Conservation (phyloP, 257 asterid genomes). For the Solanum sitiens region DNA sequence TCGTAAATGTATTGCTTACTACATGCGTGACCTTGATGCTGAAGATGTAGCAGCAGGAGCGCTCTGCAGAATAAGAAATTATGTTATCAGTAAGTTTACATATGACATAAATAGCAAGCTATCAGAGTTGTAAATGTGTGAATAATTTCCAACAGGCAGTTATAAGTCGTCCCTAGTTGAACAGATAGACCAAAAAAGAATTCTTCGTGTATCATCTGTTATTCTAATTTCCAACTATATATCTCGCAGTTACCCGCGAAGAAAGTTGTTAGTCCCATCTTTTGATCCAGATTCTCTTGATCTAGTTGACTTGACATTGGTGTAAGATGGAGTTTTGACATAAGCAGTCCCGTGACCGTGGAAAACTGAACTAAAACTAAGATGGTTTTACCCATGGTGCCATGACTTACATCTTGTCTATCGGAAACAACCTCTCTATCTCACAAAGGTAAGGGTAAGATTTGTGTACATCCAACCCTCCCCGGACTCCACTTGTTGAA, state of each 20-base stretch:
- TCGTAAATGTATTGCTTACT: conserved; percentile 6
- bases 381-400: neutral
- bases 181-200: neutral
- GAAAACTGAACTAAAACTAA: neutral
- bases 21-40: conserved; percentile 61
- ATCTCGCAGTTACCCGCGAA: neutral
- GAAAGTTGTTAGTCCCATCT: neutral
- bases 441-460: neutral
- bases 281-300: neutral
- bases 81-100: neutral
- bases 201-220: neutral
- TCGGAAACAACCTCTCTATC: neutral
- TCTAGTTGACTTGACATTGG: neutral
- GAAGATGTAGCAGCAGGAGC: conserved; percentile 47
- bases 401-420: neutral
- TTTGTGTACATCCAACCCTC: neutral
- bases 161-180: neutral
- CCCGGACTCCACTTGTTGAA: neutral
- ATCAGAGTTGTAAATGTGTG: neutral
- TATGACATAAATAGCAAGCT: neutral
- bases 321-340: neutral
- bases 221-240: neutral
- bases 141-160: neutral
- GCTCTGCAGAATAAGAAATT: conserved; percentile 44
- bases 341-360: neutral